These are phyloP conservation scores for Erodium maritimum DNA, from an alignment of 345 rosid genomes.

Conservation along the genomic window DNA sequence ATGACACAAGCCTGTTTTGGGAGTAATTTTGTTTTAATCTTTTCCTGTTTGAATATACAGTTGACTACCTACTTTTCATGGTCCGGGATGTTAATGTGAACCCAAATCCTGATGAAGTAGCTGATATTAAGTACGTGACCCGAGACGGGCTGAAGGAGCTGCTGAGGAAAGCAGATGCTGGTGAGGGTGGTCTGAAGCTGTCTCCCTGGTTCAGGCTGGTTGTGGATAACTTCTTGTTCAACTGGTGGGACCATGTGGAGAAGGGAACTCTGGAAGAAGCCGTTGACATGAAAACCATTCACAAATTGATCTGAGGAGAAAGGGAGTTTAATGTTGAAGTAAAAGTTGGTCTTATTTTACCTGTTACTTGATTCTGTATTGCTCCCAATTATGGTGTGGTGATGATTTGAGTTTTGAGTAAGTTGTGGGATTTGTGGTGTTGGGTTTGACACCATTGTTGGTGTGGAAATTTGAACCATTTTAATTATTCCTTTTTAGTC, in stretches of 20 bases:
- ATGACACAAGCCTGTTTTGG: no score
- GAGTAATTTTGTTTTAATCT: no score
- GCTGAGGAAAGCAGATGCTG: conserved; percentile 74
- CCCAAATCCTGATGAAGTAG: conserved; percentile 91
- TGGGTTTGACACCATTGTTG: no score
- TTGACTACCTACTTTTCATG: conserved; percentile 77
- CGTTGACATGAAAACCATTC: conserved; percentile 68
- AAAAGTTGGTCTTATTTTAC: no score
- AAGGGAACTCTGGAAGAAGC: conserved; percentile 56
- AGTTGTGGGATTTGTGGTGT: no score
- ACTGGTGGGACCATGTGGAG: conserved; percentile 92
- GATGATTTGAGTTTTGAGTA: no score
- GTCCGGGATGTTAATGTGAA: conserved; percentile 60
- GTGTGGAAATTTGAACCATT: no score
- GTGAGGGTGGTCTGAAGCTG: conserved; percentile 70
- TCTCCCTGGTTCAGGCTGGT: conserved; percentile 97
- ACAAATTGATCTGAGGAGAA: conserved; percentile 35
- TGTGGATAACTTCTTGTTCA: conserved; percentile 81
- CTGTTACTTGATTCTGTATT: no score
- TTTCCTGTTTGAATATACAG: conserved; percentile 29
- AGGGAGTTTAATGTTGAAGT: no score
- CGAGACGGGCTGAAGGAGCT: conserved; percentile 69
- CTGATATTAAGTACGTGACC: conserved; percentile 57
- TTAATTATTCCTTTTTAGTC: no score
- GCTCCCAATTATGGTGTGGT: no score